Evolutionary conservation across 2,329 filamentous ascomycete genomes (phyloP).

Genomic region (Xylariaceae sp.): DNA sequence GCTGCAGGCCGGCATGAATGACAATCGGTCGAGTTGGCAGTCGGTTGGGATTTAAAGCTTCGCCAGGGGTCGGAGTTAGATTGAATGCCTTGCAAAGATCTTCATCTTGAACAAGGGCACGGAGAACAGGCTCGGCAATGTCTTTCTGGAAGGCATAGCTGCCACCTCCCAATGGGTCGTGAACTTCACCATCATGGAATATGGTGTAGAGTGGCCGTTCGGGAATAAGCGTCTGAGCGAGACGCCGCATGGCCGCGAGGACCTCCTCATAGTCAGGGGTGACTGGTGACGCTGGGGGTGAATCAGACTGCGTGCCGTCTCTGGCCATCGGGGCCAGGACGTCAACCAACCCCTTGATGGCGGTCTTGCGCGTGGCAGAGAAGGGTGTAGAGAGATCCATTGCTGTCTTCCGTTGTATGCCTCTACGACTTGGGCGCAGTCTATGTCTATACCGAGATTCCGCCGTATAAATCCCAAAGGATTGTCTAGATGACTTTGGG

Average conservation of each 20-base stretch:
- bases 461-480: neutral
- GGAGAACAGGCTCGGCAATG: conserved; percentile 1
- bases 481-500: neutral
- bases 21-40: conserved; percentile 7
- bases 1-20: conserved; percentile 7
- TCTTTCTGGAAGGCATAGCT: conserved; percentile 7
- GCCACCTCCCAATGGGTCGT: conserved; percentile 5
- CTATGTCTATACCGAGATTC: neutral
- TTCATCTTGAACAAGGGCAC: conserved; percentile 3
- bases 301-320: neutral
- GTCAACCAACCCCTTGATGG: neutral
- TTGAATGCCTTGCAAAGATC: neutral
- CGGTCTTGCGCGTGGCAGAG: neutral
- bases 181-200: conserved; percentile 9
- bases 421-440: neutral
- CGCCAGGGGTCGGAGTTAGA: neutral
- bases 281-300: neutral
- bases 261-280: neutral
- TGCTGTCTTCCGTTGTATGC: neutral
- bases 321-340: neutral
- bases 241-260: neutral
- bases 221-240: neutral
- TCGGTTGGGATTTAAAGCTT: neutral
- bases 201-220: neutral
- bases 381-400: neutral